These are phyloP conservation scores for Urtica urens DNA, from an alignment of 306 rosid genomes.

Conservation along the genomic window DNA sequence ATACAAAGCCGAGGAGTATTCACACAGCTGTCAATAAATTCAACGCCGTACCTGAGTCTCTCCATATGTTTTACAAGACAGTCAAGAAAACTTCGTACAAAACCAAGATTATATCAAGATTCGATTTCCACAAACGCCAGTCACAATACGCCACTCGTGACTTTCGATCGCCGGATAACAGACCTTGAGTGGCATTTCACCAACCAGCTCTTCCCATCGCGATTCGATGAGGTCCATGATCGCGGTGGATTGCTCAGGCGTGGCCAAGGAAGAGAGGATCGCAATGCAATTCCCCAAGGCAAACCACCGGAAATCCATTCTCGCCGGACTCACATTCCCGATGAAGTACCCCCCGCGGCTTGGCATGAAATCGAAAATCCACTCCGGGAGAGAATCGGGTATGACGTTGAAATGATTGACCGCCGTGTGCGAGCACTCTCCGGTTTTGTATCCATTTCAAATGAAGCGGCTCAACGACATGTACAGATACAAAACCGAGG, in stretches of 20 bases:
- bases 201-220: constrained; percentile 71
- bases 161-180: constrained; percentile 81
- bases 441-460: constrained; percentile 90
- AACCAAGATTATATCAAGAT: too few relatives aligned
- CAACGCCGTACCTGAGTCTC: too few relatives aligned
- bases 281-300: constrained; percentile 80
- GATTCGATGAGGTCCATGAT: constrained; percentile 92
- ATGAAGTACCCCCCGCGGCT: constrained; percentile 70
- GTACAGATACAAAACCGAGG: too few relatives aligned
- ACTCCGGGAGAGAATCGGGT: constrained; percentile 87
- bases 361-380: constrained; percentile 86
- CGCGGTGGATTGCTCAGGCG: constrained; percentile 70
- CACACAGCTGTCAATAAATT: too few relatives aligned
- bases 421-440: constrained; percentile 87
- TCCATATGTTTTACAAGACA: too few relatives aligned
- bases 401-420: constrained; percentile 83
- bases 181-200: constrained; percentile 81
- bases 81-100: too few relatives aligned
- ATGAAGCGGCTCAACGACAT: too few relatives aligned
- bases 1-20: too few relatives aligned
- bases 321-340: constrained; percentile 83
- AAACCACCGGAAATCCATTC: constrained; percentile 96
- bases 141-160: constrained; percentile 61
- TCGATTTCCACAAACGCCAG: too few relatives aligned
- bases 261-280: constrained; percentile 76